Base-by-base conservation (phyloP, 106 monocot species). In the Dendrobium catenatum region DNA sequence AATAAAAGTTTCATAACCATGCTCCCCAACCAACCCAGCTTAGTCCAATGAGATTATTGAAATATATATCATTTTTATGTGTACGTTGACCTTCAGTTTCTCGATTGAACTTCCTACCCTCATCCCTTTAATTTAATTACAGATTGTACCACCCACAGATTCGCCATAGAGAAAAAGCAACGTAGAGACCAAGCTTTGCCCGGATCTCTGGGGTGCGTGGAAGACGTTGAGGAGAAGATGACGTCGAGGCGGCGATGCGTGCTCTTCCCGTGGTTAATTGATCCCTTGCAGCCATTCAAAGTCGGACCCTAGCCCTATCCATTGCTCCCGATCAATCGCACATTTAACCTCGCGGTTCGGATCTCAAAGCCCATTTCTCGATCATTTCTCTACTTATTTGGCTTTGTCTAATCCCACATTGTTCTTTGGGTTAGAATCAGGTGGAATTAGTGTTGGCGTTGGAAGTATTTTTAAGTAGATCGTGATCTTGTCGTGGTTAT, bases 151-250 rank as follows among this genome's bases (percentile, higher is more conserved):
- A 22, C 27, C 47, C 48, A 11, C 19, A 51, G 49, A 15, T 76
- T 47, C 75, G 1, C 73, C 13, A 4, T 2, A 16, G 27, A 19
- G 49, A 76, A 76, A 76, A 76, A 49, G 76, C 76, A 10, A 49
- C 49, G 49, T 5, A 8, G 18, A 51, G 42, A 43, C 24, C 42
- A 76, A 76, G 13, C 22, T 42, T 76, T 76, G 49, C 76, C 49
- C 26, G 76, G 76, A 47, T 76, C 76, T 26, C 76, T 49, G 76
- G 15, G 76, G 49, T 76, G 76, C 76, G 76, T 13, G 76, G 48
- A 76, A 49, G 13, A 42, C 49, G 49, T 8, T 6, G 27, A 26
- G 76, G 27, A 20, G 76, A 76, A 47, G 48, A 76, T 49, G 76
- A 76, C 49, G 47, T 26, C 47, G 22, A 76, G 76, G 22, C 48